phyloP scores from a whole-genome alignment of 257 asterid species.

The Petunia axillaris region DNA sequence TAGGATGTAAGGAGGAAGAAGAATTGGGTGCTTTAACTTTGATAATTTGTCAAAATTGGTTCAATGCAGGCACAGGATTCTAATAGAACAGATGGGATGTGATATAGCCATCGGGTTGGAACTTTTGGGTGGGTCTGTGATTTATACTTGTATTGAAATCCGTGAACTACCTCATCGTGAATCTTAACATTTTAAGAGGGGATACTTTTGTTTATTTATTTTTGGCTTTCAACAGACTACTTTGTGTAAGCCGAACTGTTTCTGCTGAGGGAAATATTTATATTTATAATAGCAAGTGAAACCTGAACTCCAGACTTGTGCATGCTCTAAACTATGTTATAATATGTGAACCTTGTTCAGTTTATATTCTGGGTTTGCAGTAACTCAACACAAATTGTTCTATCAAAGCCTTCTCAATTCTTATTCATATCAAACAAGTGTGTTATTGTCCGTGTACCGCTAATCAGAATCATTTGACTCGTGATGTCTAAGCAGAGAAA shows the following conservation, averaged over 20 bases:
- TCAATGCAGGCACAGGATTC: background rate
- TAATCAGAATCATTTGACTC: background rate
- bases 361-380: background rate
- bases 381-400: background rate
- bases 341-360: background rate
- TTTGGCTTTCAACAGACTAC: background rate
- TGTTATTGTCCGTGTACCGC: background rate
- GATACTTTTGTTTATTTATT: background rate
- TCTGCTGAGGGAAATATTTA: background rate
- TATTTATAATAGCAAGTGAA: background rate
- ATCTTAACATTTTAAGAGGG: background rate
- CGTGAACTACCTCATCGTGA: background rate
- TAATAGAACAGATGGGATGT: conserved; percentile 9
- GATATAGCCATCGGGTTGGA: background rate
- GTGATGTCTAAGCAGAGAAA: conserved; percentile 48
- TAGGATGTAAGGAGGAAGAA: background rate
- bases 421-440: background rate
- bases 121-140: background rate
- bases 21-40: background rate
- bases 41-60: too few species aligned
- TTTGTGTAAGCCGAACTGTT: background rate
- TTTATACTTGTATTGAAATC: background rate
- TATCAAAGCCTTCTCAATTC: background rate
- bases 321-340: background rate
- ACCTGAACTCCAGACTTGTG: background rate